Base-by-base conservation (phyloP, 805 yeast species). In the Saturnispora galanensis region DNA sequence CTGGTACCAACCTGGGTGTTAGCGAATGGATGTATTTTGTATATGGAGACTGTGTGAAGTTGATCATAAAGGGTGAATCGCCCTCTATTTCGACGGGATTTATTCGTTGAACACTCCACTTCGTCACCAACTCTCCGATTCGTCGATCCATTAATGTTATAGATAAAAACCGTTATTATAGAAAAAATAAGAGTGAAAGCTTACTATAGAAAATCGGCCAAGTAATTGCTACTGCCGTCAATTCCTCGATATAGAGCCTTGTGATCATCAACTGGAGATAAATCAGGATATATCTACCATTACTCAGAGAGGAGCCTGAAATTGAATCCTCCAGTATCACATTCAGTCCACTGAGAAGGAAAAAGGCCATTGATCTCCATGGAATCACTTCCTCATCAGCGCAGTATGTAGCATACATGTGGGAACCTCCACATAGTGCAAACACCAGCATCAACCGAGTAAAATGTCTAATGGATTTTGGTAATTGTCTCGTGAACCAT, bases 391-490 rank as follows among this genome's bases (percentile, higher is more conserved):
- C 37, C 10, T 12, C n/a, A 31, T 36, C n/a, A 31, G 32, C 26
- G 32, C 8, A 42, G 10, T 3, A 9, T 12, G 41, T 31, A 10
- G 37, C 45, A 15, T 17, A 7, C 10, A 37, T 16, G 12, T 42
- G 45, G n/a, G 32, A 15, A 10, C 26, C 13, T 17, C 45, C 45
- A 16, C 29, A 32, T 26, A 41, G 47, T 80, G 82, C 47, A 90
- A 64, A 49, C 89, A 70, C 51, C 81, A 79, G 57, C 76, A 76
- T 53, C 89, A 73, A 10, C n/a, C 12, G n/a, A 7, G 18, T 10
- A 13, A 31, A 21, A 3, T 31, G 17, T 4, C 15, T 9, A 17
- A n/a, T 12, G 15, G 10, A 12, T 29, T 38, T 38, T 10, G 41
- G 26, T 10, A 29, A n/a, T 8, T 13, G 12, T 9, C 15, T 13